Conservation (phyloP, 371 early-diverging fungal genomes). For the Mortierella sp. region DNA sequence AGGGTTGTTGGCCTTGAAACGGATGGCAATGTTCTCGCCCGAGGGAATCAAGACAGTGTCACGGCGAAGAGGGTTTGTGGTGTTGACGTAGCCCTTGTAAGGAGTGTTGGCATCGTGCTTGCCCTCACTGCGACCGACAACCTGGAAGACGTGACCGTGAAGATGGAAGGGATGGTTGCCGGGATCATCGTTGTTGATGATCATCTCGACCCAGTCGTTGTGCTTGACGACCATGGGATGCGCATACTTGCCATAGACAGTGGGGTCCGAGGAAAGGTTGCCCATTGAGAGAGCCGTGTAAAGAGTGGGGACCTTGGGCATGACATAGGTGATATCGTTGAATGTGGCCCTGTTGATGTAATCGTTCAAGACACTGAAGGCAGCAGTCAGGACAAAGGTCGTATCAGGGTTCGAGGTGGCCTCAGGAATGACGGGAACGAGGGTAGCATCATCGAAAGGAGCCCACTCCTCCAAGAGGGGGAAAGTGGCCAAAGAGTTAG, state of each 20-base stretch:
- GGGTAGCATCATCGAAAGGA: conserved; percentile 61
- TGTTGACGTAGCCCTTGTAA: conserved; percentile 60
- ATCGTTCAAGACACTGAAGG: conserved; percentile 74
- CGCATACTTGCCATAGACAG: conserved; percentile 74
- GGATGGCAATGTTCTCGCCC: conserved; percentile 58
- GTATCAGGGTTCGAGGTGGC: conserved; percentile 58
- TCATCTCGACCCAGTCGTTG: conserved; percentile 60
- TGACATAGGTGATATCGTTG: conserved; percentile 79
- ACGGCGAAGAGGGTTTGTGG: conserved; percentile 4
- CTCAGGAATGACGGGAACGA: conserved; percentile 56
- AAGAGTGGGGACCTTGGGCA: conserved; percentile 75
- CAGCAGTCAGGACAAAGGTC: conserved; percentile 66
- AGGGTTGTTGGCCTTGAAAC: conserved; percentile 70
- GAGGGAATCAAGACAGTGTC: conserved; percentile 10
- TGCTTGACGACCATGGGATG: conserved; percentile 64
- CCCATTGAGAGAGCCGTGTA: conserved; percentile 74
- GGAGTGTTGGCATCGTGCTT: conserved; percentile 33
- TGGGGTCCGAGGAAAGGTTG: conserved; percentile 58
- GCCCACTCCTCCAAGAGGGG: conserved; percentile 39
- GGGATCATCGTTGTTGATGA: conserved; percentile 73
- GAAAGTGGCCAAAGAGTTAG: conserved; percentile 50
- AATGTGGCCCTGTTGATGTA: conserved; percentile 85
- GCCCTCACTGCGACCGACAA: conserved; percentile 63
- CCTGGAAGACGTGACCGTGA: conserved; percentile 85
- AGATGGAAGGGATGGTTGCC: conserved; percentile 84